A percentile compares a stretch with the other conserved stretches of the same genome.
phyloP scores from a whole-genome alignment of 2,329 filamentous ascomycete genomes.

The Lachnellula hyalina region DNA sequence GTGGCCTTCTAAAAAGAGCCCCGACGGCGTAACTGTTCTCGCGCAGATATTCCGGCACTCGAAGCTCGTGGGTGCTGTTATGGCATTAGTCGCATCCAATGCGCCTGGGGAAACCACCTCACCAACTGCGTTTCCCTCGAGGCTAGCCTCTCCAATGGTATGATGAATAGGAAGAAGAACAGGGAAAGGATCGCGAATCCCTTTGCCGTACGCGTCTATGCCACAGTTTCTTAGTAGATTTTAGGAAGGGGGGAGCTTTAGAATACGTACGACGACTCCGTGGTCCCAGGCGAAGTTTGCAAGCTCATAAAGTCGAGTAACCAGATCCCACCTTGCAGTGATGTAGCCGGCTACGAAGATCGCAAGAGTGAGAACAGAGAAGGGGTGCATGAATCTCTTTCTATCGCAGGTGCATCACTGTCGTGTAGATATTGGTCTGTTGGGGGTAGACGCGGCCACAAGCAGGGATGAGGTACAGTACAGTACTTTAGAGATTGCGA shows the following conservation, averaged over 20 bases:
- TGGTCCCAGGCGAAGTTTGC: constrained; percentile 97
- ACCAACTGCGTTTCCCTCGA: constrained; percentile 75
- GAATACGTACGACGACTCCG: constrained; percentile 77
- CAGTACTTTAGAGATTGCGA: constrained; percentile 4
- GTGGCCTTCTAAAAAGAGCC: constrained; percentile 72
- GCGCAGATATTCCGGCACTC: constrained; percentile 79
- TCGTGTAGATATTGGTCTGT: constrained; percentile 2
- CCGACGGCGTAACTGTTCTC: constrained; percentile 88
- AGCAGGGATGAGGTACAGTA: constrained; percentile 1
- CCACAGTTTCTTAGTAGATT: constrained; percentile 11
- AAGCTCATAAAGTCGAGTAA: constrained; percentile 93
- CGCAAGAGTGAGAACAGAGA: constrained; percentile 89
- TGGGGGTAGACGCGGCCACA: background rate
- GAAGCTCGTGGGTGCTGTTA: constrained; percentile 73
- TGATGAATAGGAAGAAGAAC: constrained; percentile 76
- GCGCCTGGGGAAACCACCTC: constrained; percentile 30
- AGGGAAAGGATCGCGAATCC: constrained; percentile 78
- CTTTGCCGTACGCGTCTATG: constrained; percentile 75
- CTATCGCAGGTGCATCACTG: constrained; percentile 29
- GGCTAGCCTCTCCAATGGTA: constrained; percentile 81
- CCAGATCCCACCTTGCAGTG: constrained; percentile 97
- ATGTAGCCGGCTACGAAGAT: constrained; percentile 99
- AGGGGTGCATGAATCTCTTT: constrained; percentile 75
- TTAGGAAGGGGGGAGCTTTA: background rate
- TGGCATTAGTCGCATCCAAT: constrained; percentile 21